These are phyloP conservation scores for Neonectria sp. DNA, from an alignment of 2,329 filamentous ascomycete genomes.

Conservation along the genomic window DNA sequence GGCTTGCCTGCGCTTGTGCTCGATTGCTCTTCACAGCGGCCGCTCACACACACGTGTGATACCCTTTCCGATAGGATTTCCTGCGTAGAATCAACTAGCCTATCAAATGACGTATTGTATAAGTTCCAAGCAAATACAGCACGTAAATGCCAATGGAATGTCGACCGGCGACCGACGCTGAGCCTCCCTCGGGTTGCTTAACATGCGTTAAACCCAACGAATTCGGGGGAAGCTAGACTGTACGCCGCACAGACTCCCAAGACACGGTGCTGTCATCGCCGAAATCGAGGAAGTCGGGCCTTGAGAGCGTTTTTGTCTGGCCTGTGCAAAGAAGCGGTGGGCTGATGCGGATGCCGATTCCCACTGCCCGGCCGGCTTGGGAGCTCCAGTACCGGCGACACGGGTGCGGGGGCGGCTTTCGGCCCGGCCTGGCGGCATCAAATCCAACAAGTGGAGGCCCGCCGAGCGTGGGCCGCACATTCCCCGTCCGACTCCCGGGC, in stretches of 20 bases:
- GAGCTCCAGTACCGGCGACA: constrained; percentile 20
- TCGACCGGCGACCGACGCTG: not conserved
- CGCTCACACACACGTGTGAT: constrained; percentile 1
- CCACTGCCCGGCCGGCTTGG: constrained; percentile 18
- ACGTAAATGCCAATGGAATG: constrained; percentile 4
- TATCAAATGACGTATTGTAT: not conserved
- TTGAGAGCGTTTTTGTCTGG: not conserved
- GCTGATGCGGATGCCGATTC: constrained; percentile 20
- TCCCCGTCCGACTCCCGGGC: constrained; percentile 32
- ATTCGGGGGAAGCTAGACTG: not conserved
- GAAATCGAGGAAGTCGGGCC: constrained; percentile 6
- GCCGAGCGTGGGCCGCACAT: constrained; percentile 16
- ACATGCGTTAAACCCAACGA: not conserved
- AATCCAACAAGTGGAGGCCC: constrained; percentile 23
- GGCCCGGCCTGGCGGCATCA: constrained; percentile 29
- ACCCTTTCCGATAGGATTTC: too few species aligned
- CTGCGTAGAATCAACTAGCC: too few species aligned
- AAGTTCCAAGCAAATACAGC: not conserved
- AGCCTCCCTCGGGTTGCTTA: too few species aligned
- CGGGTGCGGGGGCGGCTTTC: constrained; percentile 39
- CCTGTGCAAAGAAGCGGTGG: not conserved
- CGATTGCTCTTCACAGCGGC: too few species aligned
- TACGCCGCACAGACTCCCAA: not conserved
- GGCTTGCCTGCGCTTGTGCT: too few species aligned
- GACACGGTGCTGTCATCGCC: not conserved